Evolutionary conservation across 2,329 filamentous ascomycete species (phyloP).

Genomic region (Colletotrichum agaves): DNA sequence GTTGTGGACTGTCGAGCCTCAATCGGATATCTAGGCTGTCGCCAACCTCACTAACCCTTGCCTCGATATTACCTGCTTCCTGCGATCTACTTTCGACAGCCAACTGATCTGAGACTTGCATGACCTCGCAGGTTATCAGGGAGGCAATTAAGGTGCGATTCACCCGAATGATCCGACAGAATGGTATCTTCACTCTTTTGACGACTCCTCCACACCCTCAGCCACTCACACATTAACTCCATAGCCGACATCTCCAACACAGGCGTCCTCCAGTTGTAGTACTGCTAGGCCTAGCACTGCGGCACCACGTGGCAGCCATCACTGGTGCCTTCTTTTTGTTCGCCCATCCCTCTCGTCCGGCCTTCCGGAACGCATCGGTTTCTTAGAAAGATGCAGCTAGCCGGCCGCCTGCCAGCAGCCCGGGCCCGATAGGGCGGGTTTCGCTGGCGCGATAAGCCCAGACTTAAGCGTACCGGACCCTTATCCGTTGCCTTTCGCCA

Average conservation of each 20-base stretch:
- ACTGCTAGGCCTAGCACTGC: conserved; percentile 5
- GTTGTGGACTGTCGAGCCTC: background rate
- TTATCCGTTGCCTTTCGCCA: conserved; percentile 15
- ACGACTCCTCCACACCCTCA: background rate
- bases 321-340: conserved; percentile 6
- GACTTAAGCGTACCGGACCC: background rate
- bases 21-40: background rate
- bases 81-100: background rate
- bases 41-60: background rate
- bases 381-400: background rate
- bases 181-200: background rate
- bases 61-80: background rate
- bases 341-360: background rate
- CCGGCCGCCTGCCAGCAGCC: background rate
- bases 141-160: background rate
- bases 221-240: conserved; percentile 6
- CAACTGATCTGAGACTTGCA: conserved; percentile 17
- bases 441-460: conserved; percentile 2
- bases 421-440: background rate
- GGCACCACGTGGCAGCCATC: conserved; percentile 29
- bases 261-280: background rate
- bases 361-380: conserved; percentile 27
- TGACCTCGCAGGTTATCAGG: conserved; percentile 6
- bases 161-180: background rate
- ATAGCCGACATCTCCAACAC: background rate